A percentile compares a stretch with the other conserved stretches of the same genome.
phyloP scores from a whole-genome alignment of 2,329 filamentous ascomycete species.

The Penicillium sp. region DNA sequence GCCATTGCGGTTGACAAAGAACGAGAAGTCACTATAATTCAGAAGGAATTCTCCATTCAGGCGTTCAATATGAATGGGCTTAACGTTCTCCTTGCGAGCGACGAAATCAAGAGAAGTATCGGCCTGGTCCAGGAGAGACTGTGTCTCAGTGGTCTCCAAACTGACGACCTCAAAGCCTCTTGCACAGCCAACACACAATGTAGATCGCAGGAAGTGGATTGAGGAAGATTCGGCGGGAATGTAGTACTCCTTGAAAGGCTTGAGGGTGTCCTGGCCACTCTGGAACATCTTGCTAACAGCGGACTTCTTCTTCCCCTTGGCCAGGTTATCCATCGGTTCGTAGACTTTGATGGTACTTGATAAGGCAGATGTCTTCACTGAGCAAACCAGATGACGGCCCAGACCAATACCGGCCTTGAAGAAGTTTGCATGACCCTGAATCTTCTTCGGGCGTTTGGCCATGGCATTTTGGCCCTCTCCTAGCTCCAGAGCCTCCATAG shows the following conservation, averaged over 20 bases:
- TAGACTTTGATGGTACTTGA: constrained; percentile 99
- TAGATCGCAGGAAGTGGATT: constrained; percentile 95
- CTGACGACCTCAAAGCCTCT: constrained; percentile 96
- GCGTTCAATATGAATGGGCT: constrained; percentile 94
- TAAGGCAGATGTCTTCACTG: constrained; percentile 88
- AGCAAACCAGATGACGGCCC: constrained; percentile 90
- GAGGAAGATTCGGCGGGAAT: constrained; percentile 98
- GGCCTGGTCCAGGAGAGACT: constrained; percentile 92
- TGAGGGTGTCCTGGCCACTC: constrained; percentile 86
- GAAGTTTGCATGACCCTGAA: constrained; percentile 95
- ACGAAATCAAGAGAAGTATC: constrained; percentile 98
- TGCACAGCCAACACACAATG: constrained; percentile 92
- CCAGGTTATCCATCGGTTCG: constrained; percentile 92
- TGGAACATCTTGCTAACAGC: constrained; percentile 96
- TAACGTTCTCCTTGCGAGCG: constrained; percentile 85
- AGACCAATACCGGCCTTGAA: constrained; percentile 97
- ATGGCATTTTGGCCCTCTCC: constrained; percentile 71
- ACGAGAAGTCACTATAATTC: constrained; percentile 97
- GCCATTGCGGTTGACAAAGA: constrained; percentile 98
- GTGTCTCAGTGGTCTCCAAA: constrained; percentile 94
- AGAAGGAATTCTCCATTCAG: constrained; percentile 95
- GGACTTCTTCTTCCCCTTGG: constrained; percentile 91
- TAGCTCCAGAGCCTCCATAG: constrained; percentile 78
- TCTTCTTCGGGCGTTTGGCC: constrained; percentile 87
- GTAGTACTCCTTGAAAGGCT: constrained; percentile 98